Conservation (phyloP, 2,329 filamentous ascomycete genomes). For the Colletotrichum sp. region DNA sequence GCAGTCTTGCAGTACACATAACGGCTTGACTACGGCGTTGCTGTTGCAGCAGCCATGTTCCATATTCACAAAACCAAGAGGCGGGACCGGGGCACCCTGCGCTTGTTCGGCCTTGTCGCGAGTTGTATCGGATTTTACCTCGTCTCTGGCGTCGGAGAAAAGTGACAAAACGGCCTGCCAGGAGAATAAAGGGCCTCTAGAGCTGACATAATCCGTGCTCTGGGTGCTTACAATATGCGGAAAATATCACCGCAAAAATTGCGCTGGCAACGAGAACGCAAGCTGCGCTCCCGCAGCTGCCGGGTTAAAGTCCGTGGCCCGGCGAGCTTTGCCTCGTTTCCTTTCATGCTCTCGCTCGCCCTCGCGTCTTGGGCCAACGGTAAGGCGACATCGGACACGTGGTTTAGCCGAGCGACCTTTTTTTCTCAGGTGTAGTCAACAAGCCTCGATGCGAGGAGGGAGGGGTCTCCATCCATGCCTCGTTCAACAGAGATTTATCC, state of each 20-base stretch:
- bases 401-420: background rate
- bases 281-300: background rate
- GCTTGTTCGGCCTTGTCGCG: background rate
- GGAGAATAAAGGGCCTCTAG: too few relatives aligned
- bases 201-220: background rate
- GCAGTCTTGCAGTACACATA: background rate
- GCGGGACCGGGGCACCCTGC: background rate
- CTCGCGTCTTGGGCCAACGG: background rate
- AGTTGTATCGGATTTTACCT: background rate
- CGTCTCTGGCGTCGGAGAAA: background rate
- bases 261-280: background rate
- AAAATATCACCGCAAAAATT: background rate
- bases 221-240: background rate
- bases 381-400: slow-evolving; percentile 8
- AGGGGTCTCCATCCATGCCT: background rate
- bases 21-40: background rate
- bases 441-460: background rate
- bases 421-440: background rate
- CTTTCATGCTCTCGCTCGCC: background rate
- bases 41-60: background rate
- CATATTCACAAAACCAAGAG: background rate
- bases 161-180: background rate
- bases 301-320: background rate
- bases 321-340: background rate
- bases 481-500: background rate